Evolutionary conservation across 345 rosid genomes (phyloP).

Genomic region (Brassica cretica): DNA sequence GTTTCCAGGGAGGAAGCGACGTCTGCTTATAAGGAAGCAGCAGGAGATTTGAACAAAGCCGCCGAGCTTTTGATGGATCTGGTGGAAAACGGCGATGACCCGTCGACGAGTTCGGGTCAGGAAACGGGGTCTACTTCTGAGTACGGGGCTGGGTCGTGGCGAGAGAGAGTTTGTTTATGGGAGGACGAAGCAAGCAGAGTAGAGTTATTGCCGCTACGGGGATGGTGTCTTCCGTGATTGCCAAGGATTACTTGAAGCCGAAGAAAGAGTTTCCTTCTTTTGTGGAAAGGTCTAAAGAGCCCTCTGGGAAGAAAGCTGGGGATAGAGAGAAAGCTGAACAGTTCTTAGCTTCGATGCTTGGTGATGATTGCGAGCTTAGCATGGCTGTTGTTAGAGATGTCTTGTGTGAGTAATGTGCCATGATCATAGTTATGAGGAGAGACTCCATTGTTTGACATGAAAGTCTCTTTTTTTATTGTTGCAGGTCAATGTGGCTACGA

Average conservation of each 20-base stretch:
- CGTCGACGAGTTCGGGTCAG: conserved; percentile 46
- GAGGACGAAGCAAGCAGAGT: conserved; percentile 50
- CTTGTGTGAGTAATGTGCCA: conserved; percentile 52
- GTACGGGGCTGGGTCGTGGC: conserved; percentile 33
- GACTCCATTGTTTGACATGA: conserved; percentile 11
- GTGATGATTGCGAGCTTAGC: conserved; percentile 66
- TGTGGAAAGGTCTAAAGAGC: conserved; percentile 28
- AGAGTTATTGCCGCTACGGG: conserved; percentile 71
- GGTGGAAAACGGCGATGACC: conserved; percentile 47
- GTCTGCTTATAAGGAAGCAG: conserved; percentile 47
- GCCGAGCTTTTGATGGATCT: conserved; percentile 46
- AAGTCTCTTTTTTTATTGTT: conserved; percentile 24
- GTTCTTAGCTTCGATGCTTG: conserved; percentile 76
- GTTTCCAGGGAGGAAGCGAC: conserved; percentile 53
- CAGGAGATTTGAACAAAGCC: conserved; percentile 52
- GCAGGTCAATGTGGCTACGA: conserved; percentile 83
- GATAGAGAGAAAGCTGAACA: conserved; percentile 64
- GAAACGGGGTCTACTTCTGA: conserved; percentile 52
- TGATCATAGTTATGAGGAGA: no score
- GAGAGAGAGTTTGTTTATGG: conserved; percentile 35
- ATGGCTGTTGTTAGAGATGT: conserved; percentile 82
- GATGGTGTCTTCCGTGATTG: conserved; percentile 76
- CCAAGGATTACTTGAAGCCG: conserved; percentile 69
- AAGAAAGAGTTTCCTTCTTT: conserved; percentile 32
- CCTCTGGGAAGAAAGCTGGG: conserved; percentile 25